A percentile compares a stretch with the other conserved stretches of the same genome.
Evolutionary conservation across 208 protist genomes (phyloP).

Genomic region (Angomonas deanei): DNA sequence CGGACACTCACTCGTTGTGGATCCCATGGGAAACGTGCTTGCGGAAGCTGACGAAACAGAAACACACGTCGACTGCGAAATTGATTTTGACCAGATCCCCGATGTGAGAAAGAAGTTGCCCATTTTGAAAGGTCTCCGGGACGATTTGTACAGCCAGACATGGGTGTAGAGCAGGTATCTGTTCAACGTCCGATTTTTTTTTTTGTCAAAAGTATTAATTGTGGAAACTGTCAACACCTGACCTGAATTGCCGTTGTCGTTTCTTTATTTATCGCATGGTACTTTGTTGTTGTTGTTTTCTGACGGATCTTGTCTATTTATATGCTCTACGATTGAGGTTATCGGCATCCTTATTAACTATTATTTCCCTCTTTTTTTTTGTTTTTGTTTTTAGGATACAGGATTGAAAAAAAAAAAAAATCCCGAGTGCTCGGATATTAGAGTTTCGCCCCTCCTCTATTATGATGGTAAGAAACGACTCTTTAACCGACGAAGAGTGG

Average conservation of each 20-base stretch:
- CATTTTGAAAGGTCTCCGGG: conserved; percentile 64
- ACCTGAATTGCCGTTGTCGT: too few species aligned
- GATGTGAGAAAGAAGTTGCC: conserved; percentile 56
- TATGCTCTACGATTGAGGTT: too few species aligned
- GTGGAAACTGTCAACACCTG: too few species aligned
- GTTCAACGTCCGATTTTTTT: too few species aligned
- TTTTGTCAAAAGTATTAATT: too few species aligned
- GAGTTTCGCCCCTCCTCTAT: too few species aligned
- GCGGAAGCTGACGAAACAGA: conserved; percentile 60
- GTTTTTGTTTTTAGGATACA: conserved; percentile 9
- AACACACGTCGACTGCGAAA: conserved; percentile 45
- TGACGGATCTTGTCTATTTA: too few species aligned
- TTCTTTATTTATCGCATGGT: too few species aligned
- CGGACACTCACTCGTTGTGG: conserved; percentile 94
- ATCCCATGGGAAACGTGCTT: conserved; percentile 87
- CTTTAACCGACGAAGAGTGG: conserved; percentile 37
- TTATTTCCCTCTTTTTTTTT: conserved; percentile 11
- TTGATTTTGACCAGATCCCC: conserved; percentile 52
- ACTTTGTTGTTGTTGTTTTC: too few species aligned
- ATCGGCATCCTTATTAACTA: too few species aligned
- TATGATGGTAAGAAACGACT: background rate
- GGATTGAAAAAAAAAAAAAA: background rate
- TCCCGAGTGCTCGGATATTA: too few species aligned
- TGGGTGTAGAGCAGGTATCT: conserved; percentile 36
- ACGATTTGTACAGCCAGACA: conserved; percentile 67